Percentiles rank a stretch among this genome's conserved stretches.
phyloP scores from a whole-genome alignment of 768 basidiomycete species.

The Leucocoprinus sp. region DNA sequence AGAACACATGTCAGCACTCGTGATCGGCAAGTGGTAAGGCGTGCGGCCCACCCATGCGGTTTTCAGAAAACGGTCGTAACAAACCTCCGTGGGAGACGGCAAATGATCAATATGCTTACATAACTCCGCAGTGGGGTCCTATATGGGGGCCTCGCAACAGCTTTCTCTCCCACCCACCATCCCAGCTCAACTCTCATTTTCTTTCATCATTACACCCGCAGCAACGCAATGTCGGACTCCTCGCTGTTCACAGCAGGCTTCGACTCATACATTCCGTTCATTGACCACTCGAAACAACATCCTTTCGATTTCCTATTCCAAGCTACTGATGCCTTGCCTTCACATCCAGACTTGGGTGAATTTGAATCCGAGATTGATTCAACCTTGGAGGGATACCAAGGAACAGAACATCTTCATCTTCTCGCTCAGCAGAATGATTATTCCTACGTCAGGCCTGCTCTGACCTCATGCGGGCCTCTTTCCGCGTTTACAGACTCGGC shows the following conservation, averaged over 20 bases:
- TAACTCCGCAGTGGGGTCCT: slow-evolving; percentile 29
- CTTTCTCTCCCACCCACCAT: slow-evolving; percentile 22
- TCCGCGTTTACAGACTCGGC: slow-evolving; percentile 73
- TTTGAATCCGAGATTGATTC: slow-evolving; percentile 80
- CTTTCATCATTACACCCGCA: slow-evolving; percentile 18
- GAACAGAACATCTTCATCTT: slow-evolving; percentile 37
- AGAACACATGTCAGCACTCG: not conserved
- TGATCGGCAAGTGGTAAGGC: slow-evolving; percentile 7
- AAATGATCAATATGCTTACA: slow-evolving; percentile 12
- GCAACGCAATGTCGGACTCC: slow-evolving; percentile 28
- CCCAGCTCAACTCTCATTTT: slow-evolving; percentile 19
- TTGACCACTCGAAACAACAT: slow-evolving; percentile 28
- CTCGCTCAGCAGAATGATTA: slow-evolving; percentile 34
- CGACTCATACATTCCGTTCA: slow-evolving; percentile 22
- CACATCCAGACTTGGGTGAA: slow-evolving; percentile 55
- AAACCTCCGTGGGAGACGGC: slow-evolving; percentile 10
- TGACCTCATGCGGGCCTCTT: slow-evolving; percentile 60
- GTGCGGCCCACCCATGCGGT: slow-evolving; percentile 1
- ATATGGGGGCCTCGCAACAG: slow-evolving; percentile 19
- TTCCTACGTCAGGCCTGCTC: slow-evolving; percentile 50
- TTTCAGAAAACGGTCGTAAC: not conserved
- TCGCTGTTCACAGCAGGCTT: slow-evolving; percentile 21
- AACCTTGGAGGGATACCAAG: slow-evolving; percentile 59
- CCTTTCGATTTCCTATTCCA: slow-evolving; percentile 61
- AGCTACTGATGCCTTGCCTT: slow-evolving; percentile 58